phyloP scores from a whole-genome alignment of 768 basidiomycete species.

The Trametopsis cervina region DNA sequence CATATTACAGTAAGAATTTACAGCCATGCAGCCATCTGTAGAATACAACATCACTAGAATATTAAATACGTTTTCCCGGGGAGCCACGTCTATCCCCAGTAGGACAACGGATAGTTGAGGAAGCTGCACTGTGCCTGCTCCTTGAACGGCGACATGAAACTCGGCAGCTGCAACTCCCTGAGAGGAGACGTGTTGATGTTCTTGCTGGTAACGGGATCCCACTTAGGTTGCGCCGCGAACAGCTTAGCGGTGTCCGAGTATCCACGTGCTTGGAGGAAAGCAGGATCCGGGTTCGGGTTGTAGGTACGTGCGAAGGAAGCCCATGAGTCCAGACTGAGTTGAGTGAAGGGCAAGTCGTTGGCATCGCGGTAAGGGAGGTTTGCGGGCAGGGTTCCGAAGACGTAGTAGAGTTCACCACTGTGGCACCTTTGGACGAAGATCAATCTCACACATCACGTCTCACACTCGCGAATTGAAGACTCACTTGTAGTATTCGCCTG shows the following conservation, averaged over 20 bases:
- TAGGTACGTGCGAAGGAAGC: constrained; percentile 39
- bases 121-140: constrained; percentile 34
- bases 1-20: too few species aligned
- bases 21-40: too few species aligned
- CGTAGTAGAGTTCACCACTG: constrained; percentile 27
- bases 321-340: constrained; percentile 40
- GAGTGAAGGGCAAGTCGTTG: constrained; percentile 37
- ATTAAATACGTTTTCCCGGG: too few species aligned
- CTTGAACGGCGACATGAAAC: constrained; percentile 26
- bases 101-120: constrained; percentile 11
- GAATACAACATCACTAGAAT: too few species aligned
- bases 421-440: constrained; percentile 20
- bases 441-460: background rate
- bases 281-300: constrained; percentile 38
- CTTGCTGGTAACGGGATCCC: constrained; percentile 27
- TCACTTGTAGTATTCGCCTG: constrained; percentile 39
- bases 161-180: constrained; percentile 29
- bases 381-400: constrained; percentile 30
- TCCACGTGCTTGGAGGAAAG: constrained; percentile 36
- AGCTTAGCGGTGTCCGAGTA: constrained; percentile 29
- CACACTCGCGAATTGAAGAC: background rate
- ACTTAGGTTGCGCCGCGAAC: constrained; percentile 25
- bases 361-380: constrained; percentile 38
- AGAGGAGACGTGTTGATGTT: constrained; percentile 23
- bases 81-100: too few species aligned